A percentile compares a stretch with the other conserved stretches of the same genome.
phyloP scores from a whole-genome alignment of 441 rosid genomes.

The Croton setiger region DNA sequence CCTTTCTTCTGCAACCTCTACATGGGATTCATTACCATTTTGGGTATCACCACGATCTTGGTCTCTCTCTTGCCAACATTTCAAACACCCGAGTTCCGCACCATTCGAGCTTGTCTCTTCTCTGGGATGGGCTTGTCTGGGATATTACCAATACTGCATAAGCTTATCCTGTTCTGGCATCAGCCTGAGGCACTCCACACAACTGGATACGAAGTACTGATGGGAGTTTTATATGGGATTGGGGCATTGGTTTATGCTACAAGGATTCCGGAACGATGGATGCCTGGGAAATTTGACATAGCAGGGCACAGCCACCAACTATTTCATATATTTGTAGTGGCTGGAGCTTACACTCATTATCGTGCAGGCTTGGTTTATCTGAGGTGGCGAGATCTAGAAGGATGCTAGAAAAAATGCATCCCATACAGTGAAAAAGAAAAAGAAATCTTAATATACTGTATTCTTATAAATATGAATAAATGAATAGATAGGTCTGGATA shows the following conservation, averaged over 20 bases:
- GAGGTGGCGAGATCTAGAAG: constrained; percentile 63
- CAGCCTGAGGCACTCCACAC: constrained; percentile 91
- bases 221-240: constrained; percentile 65
- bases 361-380: constrained; percentile 68
- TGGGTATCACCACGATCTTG: constrained; percentile 63
- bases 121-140: constrained; percentile 85
- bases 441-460: neutral
- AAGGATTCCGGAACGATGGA: constrained; percentile 89
- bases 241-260: constrained; percentile 84
- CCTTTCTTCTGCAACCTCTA: constrained; percentile 90
- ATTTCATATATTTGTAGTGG: constrained; percentile 70
- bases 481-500: neutral
- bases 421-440: neutral
- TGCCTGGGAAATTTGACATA: constrained; percentile 89
- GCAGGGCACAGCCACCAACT: constrained; percentile 94
- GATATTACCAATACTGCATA: constrained; percentile 66
- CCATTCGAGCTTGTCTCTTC: constrained; percentile 69
- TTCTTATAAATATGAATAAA: neutral
- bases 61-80: constrained; percentile 76
- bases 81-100: constrained; percentile 68
- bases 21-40: constrained; percentile 66
- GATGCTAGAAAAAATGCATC: constrained; percentile 35
- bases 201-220: constrained; percentile 68
- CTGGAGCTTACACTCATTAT: constrained; percentile 74
- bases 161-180: constrained; percentile 70